Conservation (phyloP, 768 basidiomycete genomes). For the Hortiboletus campestris region DNA sequence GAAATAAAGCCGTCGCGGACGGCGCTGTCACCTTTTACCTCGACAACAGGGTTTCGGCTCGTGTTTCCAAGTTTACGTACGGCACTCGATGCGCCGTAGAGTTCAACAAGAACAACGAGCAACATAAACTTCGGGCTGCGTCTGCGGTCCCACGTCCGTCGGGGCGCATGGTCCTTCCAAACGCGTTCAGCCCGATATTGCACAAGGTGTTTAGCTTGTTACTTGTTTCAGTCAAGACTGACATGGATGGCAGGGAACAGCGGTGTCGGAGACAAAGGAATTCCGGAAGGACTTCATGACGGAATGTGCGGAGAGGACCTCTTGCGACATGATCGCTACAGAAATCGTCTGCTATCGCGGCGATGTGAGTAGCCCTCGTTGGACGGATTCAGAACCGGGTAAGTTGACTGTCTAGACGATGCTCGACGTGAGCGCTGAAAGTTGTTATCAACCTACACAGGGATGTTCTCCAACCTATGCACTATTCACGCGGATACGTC, state of each 20-base stretch:
- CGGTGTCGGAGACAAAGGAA: conserved; percentile 30
- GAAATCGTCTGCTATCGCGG: conserved; percentile 33
- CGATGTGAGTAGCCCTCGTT: conserved; percentile 22
- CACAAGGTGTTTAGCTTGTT: conserved; percentile 16
- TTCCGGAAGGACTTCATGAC: conserved; percentile 34
- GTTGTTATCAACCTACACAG: conserved; percentile 6
- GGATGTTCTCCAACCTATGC: conserved; percentile 28
- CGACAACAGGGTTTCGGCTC: conserved; percentile 40
- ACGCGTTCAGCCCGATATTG: conserved; percentile 32
- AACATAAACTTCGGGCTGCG: conserved; percentile 29
- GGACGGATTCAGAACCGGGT: conserved; percentile 33
- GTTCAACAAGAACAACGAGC: conserved; percentile 29
- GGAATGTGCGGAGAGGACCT: conserved; percentile 27
- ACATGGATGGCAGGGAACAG: conserved; percentile 21
- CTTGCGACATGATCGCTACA: conserved; percentile 29
- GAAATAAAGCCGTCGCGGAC: conserved; percentile 47
- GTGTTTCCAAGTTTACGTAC: conserved; percentile 41
- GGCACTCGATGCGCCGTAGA: conserved; percentile 33
- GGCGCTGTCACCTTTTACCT: conserved; percentile 45
- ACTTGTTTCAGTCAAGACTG: not conserved
- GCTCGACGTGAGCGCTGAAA: not conserved
- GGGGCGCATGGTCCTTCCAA: conserved; percentile 32
- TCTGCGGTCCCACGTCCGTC: conserved; percentile 31
- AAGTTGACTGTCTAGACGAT: not conserved
- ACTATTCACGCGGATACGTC: conserved; percentile 28